Base-by-base conservation (phyloP, 345 rosid species). In the Sisymbrium altissimum region DNA sequence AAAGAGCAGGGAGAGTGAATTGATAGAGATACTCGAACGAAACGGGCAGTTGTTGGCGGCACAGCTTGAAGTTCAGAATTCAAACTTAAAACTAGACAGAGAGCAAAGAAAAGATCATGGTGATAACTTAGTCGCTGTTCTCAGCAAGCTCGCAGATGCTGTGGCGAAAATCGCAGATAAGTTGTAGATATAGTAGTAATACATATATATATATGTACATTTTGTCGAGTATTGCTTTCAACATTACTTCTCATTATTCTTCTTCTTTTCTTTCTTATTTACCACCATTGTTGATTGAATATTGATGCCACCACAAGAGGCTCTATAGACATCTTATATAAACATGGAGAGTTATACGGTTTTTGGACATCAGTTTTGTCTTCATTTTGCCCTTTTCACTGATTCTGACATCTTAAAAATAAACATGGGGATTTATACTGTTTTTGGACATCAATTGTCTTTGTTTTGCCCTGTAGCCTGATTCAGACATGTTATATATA, bases 81-180 rank as follows among this genome's bases (percentile, higher is more conserved):
- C 44, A 75, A 82, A 86, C 66, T 83, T 80, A 25, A 86, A 77
- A 68, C 74, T 87, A 81, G 97, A 89, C 68, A 74, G 97, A 62
- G 96, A 92, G 83, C 99, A 92, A 82, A 73, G 98, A 64, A 92
- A 85, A 78, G 86, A 86, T 69, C 96, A 90, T 4, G 79, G 85
- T 27, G 83, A 82, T 68, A 84, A 82, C 81, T 46, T 95, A 71
- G 88, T 95, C 63, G 80, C 83, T 52, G 99, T 88, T 57, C 98
- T 95, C 49, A 86, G 79, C 43, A 92, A 92, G 82, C 94, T 95
- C 1, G 98, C 98, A 4, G 96, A 92, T 17, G 99, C 96, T 63
- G 79, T 95, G 18, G 89, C 85, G 6, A 92, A 85, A 67, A 90
- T 95, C 15, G 98, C 98, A 0, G 97, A 92, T 76, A 95, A 90